Evolutionary conservation across 2,329 filamentous ascomycete genomes (phyloP).

Genomic region (Pyrenochaeta sp.): DNA sequence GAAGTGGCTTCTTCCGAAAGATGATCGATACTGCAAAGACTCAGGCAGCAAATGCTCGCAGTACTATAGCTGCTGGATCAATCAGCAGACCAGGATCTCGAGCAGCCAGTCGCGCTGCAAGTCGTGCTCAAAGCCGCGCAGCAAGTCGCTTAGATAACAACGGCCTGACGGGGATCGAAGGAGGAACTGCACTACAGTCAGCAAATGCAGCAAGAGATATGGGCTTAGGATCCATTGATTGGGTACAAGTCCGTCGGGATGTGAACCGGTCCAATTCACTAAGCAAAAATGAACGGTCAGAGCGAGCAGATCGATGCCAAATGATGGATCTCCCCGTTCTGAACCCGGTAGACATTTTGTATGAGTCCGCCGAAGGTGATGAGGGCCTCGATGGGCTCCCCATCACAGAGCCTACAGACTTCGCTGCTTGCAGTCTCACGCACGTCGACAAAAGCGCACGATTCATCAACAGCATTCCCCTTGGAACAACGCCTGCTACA

Average conservation of each 20-base stretch:
- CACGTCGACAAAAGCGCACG: slow-evolving; percentile 96
- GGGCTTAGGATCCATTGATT: slow-evolving; percentile 77
- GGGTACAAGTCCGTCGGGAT: slow-evolving; percentile 97
- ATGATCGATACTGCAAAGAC: slow-evolving; percentile 95
- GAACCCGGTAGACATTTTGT: slow-evolving; percentile 87
- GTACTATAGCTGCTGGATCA: slow-evolving; percentile 75
- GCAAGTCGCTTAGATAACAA: slow-evolving; percentile 47
- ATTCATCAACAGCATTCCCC: slow-evolving; percentile 84
- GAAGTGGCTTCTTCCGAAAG: slow-evolving; percentile 92
- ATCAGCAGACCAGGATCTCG: slow-evolving; percentile 54
- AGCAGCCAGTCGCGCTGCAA: slow-evolving; percentile 49
- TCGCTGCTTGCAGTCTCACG: slow-evolving; percentile 77
- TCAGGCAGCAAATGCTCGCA: slow-evolving; percentile 86
- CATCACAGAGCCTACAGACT: slow-evolving; percentile 83
- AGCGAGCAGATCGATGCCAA: slow-evolving; percentile 87
- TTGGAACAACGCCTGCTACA: slow-evolving; percentile 80
- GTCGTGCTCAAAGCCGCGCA: slow-evolving; percentile 48
- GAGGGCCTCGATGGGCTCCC: slow-evolving; percentile 86
- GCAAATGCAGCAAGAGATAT: slow-evolving; percentile 70
- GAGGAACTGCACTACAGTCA: slow-evolving; percentile 50
- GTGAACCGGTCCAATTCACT: slow-evolving; percentile 95
- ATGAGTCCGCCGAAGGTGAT: slow-evolving; percentile 85
- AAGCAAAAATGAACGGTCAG: slow-evolving; percentile 84
- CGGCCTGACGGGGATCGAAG: slow-evolving; percentile 63
- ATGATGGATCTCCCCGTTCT: slow-evolving; percentile 93